Conservation (phyloP, 805 yeast genomes). For the Yarrowia sp. region DNA sequence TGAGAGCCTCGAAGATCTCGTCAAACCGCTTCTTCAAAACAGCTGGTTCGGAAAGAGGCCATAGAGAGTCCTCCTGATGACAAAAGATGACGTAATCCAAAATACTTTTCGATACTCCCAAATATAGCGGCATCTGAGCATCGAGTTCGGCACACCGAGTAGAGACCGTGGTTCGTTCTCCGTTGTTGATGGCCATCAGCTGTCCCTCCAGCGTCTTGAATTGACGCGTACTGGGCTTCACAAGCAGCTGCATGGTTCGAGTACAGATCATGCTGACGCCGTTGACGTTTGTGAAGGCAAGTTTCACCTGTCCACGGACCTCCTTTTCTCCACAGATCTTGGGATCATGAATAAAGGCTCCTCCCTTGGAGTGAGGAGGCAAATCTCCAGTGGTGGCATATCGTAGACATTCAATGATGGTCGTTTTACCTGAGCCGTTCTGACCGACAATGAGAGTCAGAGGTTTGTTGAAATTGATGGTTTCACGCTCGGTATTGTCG, state of each 20-base stretch:
- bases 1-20: constrained; percentile 94
- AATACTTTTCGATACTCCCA: constrained; percentile 89
- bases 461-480: constrained; percentile 88
- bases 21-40: constrained; percentile 89
- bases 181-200: constrained; percentile 64
- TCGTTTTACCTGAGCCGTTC: constrained; percentile 96
- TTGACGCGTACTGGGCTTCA: constrained; percentile 67
- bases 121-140: constrained; percentile 71
- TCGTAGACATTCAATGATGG: constrained; percentile 90
- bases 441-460: constrained; percentile 93
- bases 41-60: constrained; percentile 96
- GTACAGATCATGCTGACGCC: constrained; percentile 84
- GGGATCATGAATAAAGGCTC: constrained; percentile 96
- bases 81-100: constrained; percentile 93
- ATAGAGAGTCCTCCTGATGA: constrained; percentile 94
- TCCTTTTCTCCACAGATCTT: constrained; percentile 67
- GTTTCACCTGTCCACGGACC: constrained; percentile 87
- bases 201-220: constrained; percentile 94
- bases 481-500: constrained; percentile 81
- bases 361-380: constrained; percentile 95
- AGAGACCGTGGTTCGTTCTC: constrained; percentile 75
- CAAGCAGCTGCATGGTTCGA: constrained; percentile 76
- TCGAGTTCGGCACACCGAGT: constrained; percentile 87
- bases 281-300: constrained; percentile 78
- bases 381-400: constrained; percentile 95